Conservation (phyloP, 2,329 filamentous ascomycete species). For the Dryadomyces sulphureus region DNA sequence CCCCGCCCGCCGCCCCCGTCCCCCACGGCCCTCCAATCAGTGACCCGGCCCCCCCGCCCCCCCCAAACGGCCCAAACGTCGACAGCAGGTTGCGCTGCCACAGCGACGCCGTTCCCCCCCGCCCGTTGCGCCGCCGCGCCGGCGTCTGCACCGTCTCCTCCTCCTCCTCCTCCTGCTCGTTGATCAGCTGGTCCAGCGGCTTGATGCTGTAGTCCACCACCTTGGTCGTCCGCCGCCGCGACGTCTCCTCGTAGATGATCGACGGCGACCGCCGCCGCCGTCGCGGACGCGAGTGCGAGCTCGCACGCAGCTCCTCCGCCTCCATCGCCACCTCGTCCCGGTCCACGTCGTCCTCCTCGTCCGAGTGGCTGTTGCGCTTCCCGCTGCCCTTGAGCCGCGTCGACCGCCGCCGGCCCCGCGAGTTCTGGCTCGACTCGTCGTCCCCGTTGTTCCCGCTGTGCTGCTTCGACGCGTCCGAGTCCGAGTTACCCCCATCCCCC, state of each 20-base stretch:
- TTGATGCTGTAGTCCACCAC: constrained; percentile 78
- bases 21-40: constrained; percentile 63
- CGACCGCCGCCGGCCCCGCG: constrained; percentile 30
- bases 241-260: constrained; percentile 43
- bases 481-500: constrained; percentile 34
- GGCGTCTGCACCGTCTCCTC: constrained; percentile 54
- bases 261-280: constrained; percentile 37
- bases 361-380: constrained; percentile 36
- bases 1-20: constrained; percentile 58
- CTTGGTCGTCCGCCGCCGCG: constrained; percentile 41
- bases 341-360: constrained; percentile 43
- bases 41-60: constrained; percentile 58
- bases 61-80: constrained; percentile 85
- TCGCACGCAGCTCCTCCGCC: constrained; percentile 43
- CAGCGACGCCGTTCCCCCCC: constrained; percentile 36
- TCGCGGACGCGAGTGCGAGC: constrained; percentile 33
- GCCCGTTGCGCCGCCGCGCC: constrained; percentile 50
- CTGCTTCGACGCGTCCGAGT: constrained; percentile 13
- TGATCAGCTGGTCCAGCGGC: constrained; percentile 54
- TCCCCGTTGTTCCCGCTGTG: constrained; percentile 19
- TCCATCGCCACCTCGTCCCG: constrained; percentile 52
- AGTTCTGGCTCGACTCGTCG: constrained; percentile 31
- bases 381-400: constrained; percentile 23
- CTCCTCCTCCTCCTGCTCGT: constrained; percentile 63
- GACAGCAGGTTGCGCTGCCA: constrained; percentile 79